Base-by-base conservation (phyloP, 2,329 filamentous ascomycete genomes). In the Aspergillus puulaauensis region DNA sequence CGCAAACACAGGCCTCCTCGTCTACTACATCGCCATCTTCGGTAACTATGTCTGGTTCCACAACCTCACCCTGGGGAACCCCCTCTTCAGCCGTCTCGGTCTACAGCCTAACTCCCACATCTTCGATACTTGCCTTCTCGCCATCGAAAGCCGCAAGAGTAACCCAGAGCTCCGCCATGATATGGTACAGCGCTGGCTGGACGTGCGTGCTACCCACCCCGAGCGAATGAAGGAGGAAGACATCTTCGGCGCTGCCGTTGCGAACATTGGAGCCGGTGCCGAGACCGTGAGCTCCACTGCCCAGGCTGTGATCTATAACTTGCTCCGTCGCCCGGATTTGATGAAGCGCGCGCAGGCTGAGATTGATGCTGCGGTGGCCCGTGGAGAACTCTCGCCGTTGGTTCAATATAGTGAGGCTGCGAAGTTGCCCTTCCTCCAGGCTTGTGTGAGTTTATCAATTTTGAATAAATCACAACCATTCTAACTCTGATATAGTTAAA, bases 181-280 rank as follows among this genome's bases (percentile, higher is more conserved):
- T 45, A 76, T 76, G 64, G 65, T 76, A 52, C 67, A 73, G 59
- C 65, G 70, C 8, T 77, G 75, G 76, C 64, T 73, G 9, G 61
- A 68, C 19, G 65, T 68, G 31, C 69, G 67, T 2, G 61, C 64
- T 3, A 68, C 69, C 6, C 64, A 73, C 56, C 73, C 73, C 0
- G 73, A 77, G 52, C 60, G 68, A 17, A 68, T 69, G 61, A 61
- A 65, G 1, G 70, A 74, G 56, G 63, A 63, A 6, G 74, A 77
- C 33, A 67, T 78, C 21, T 63, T 72, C 14, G 65, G 64, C 6
- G 68, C 70, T 3, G 72, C 72, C 2, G 66, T 72, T n/a, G 69
- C 62, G 6, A 76, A 68, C 46, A 59, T 77, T 3, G 74, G 73
- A 3, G 75, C 75, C 5, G 75, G 75, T 1, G 68, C 68, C 0